Conservation (phyloP, 192 early-diverging fungal genomes). For the Radiomyces spectabilis region DNA sequence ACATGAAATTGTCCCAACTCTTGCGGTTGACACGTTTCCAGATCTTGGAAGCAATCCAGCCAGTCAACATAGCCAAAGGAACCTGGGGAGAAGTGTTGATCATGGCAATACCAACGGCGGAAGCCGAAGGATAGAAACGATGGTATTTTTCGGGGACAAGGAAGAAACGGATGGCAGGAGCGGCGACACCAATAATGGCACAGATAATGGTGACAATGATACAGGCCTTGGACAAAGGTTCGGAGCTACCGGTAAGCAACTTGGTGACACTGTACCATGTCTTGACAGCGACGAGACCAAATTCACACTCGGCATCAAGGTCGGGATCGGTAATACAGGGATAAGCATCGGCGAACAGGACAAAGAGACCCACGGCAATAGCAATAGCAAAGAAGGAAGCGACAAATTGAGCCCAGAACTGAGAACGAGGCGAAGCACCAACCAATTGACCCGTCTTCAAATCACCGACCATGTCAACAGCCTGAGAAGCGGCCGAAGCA, state of each 20-base stretch:
- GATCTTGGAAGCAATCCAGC: conserved; percentile 30
- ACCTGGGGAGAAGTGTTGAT: conserved; percentile 39
- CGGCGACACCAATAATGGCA: conserved; percentile 28
- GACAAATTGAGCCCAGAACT: conserved; percentile 56
- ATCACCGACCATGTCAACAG: conserved; percentile 68
- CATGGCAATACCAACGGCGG: conserved; percentile 45
- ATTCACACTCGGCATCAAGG: conserved; percentile 17
- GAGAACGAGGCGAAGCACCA: conserved; percentile 54
- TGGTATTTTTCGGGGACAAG: conserved; percentile 42
- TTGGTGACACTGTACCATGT: conserved; percentile 30
- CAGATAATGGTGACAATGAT: conserved; percentile 37
- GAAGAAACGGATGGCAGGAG: conserved; percentile 31
- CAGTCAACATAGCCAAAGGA: conserved; percentile 40
- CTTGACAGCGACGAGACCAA: conserved; percentile 26
- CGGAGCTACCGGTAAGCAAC: conserved; percentile 33
- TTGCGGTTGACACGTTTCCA: conserved; percentile 27
- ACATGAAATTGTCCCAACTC: conserved; percentile 32
- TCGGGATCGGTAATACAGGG: conserved; percentile 43
- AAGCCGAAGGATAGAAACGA: conserved; percentile 38
- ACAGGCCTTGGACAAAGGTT: conserved; percentile 25
- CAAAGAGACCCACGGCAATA: conserved; percentile 47
- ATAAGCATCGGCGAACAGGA: conserved; percentile 55
- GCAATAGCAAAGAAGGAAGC: conserved; percentile 52
- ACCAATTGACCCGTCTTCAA: conserved; percentile 63
- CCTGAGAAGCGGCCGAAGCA: conserved; percentile 44